phyloP scores from a whole-genome alignment of 2,329 filamentous ascomycete genomes.

The Botrytis deweyae region DNA sequence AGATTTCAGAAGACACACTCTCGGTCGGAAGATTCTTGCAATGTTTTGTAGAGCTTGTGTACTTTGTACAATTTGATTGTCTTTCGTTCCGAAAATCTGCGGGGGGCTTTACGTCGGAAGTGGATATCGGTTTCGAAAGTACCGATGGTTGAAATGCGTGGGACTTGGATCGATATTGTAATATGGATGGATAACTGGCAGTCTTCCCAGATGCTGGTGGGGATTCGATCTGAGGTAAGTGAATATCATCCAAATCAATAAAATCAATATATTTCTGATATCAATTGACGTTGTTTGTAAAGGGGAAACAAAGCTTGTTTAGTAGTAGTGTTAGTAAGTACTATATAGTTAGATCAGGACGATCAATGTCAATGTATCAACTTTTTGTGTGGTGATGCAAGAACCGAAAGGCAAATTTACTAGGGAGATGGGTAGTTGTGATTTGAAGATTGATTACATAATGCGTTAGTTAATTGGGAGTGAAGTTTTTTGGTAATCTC shows the following conservation, averaged over 20 bases:
- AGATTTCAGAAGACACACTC: not conserved
- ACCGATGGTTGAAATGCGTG: constrained; percentile 1
- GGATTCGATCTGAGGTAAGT: not conserved
- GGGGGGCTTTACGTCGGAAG: not conserved
- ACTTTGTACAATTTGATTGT: constrained; percentile 5
- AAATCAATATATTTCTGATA: not conserved
- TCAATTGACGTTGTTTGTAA: not conserved
- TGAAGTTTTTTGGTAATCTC: not conserved
- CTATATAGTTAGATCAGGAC: not conserved
- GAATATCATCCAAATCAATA: not conserved
- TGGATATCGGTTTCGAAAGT: constrained; percentile 4
- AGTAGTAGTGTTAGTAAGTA: not conserved
- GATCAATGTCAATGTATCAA: not conserved
- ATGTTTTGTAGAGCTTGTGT: constrained; percentile 9
- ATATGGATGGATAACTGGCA: not conserved
- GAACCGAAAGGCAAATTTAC: not conserved
- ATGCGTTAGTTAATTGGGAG: not conserved
- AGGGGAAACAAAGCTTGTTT: not conserved
- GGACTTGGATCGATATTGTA: not conserved
- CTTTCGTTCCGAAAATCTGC: constrained; percentile 14
- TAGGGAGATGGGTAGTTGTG: not conserved
- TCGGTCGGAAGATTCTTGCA: not conserved
- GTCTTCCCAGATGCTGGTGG: not conserved
- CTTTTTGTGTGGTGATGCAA: not conserved
- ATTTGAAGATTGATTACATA: not conserved